Base-by-base conservation (phyloP, 768 basidiomycete species). In the Suillus clintonianus region DNA sequence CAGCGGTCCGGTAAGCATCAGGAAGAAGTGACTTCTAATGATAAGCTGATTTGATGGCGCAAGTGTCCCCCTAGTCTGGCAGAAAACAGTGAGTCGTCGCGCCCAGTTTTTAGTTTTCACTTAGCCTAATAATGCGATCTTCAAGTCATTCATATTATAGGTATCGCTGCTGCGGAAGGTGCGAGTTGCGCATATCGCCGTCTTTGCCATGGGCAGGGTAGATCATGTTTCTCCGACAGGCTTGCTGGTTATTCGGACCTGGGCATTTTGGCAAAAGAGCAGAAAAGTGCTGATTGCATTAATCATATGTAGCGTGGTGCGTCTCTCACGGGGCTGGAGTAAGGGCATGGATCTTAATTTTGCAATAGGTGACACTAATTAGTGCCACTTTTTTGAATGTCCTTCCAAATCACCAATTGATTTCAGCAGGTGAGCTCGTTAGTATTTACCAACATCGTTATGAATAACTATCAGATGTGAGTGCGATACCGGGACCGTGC, bases 211-310 rank as follows among this genome's bases (percentile, higher is more conserved):
- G 39, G 8, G 4, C 2, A 13, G 27, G 56, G 4, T 6, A 19
- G 56, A 17, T 19, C 22, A 34, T 48, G 6, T 34, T 27, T 47
- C n/a, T n/a, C n/a, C n/a, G 19, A 22, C 47, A 72, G 70, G 51
- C 36, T 65, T 70, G 37, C 59, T 70, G 3, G 6, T 64, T 51
- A 22, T 70, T 22, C 67, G 65, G 61, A 72, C 69, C 10, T 70
- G 64, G 34, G 70, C 70, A 1, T 72, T 67, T 15, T 70, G 69
- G 69, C 47, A 64, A 32, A 43, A 65, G 9, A 34, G 66, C 34
- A 70, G 55, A 34, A 32, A 50, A 9, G 13, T 70, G 4, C 50
- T 63, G 30, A 67, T 56, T 27, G 68, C 63, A 30, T 68, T 72
- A 24, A 13, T 55, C 10, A 5, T 24, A n/a, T 72, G 64, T 7